A percentile compares a stretch with the other conserved stretches of the same genome.
Conservation (phyloP, 345 rosid genomes). For the Raphanus sativus region DNA sequence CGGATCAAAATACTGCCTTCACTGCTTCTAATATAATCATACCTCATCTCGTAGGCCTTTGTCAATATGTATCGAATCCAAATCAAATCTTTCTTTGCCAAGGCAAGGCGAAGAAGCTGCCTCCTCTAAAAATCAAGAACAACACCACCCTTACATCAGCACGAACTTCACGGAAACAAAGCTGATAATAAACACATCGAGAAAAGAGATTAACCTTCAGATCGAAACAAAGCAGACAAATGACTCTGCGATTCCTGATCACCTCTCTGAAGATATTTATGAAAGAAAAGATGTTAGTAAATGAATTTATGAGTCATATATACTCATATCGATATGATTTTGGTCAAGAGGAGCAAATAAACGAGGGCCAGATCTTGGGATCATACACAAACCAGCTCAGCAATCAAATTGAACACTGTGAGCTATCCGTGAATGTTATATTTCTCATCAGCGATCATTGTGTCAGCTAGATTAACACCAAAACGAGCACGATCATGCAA, state of each 20-base stretch:
- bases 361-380: neutral
- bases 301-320: neutral
- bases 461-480: constrained; percentile 2
- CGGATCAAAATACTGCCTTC: neutral
- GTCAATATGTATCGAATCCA: constrained; percentile 52
- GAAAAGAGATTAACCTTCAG: constrained; percentile 54
- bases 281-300: neutral
- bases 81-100: constrained; percentile 29
- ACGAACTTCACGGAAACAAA: neutral
- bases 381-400: neutral
- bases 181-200: neutral
- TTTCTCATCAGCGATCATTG: neutral
- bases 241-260: constrained; percentile 46
- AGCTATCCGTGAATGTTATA: neutral
- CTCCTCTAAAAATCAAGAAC: constrained; percentile 36
- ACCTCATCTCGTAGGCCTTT: constrained; percentile 79
- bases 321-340: neutral
- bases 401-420: neutral
- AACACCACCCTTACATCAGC: neutral
- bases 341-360: neutral
- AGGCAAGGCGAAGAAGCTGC: constrained; percentile 41
- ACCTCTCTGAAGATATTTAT: constrained; percentile 36
- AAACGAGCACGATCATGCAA: constrained; percentile 7
- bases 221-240: constrained; percentile 60
- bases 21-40: neutral